Base-by-base conservation (phyloP, 1,284 basidiomycete genomes). In the Pholiota adiposa region DNA sequence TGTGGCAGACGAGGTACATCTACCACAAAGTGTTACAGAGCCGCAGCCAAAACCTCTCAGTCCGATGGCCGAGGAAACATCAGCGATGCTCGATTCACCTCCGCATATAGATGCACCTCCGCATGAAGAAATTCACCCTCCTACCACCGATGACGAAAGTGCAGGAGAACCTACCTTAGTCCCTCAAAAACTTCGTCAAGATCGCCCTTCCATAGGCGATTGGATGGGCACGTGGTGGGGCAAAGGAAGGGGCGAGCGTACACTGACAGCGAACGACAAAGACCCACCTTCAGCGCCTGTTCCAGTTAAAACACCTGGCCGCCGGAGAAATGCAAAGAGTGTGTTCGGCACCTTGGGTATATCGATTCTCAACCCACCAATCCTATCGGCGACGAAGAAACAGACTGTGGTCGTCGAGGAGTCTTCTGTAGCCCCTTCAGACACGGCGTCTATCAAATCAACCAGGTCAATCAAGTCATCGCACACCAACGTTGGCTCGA, bases 141-240 rank as follows among this genome's bases (percentile, higher is more conserved):
- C 18, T 14, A 41, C 29, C 3, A 23, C 29, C 12, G 66, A 66
- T 1, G 63, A 65, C 7, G 63, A 68, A 7, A 44, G 52, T 6
- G 29, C 53, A 31, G 59, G 59, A 19, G 67, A 70, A 44, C 62
- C 63, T 14, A 69, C 68, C 0, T 44, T 70, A 23, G 58, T 66
- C 4, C 63, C 67, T 11, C 57, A 63, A 11, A 73, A 72, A 58
- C 51, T 67, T 16, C 73, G 72, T 27, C 69, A 67, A 38, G 79
- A 79, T 27, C 70, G 74, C 16, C 76, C 70, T 55, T 73, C 73
- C 16, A 78, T 86, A 52, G 79, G 82, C 18, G 85, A 88, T 54
- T 92, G 89, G 89, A 84, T 91, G 80, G 87, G 88, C 0, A 84
- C 82, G 0, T 85, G 85, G 81, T 81, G 79, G 67, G 83, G 81